Percentiles rank a stretch among this genome's conserved stretches.
These are phyloP conservation scores for Euphorbia schlechtendalii DNA, from an alignment of 441 rosid species.

Conservation along the genomic window DNA sequence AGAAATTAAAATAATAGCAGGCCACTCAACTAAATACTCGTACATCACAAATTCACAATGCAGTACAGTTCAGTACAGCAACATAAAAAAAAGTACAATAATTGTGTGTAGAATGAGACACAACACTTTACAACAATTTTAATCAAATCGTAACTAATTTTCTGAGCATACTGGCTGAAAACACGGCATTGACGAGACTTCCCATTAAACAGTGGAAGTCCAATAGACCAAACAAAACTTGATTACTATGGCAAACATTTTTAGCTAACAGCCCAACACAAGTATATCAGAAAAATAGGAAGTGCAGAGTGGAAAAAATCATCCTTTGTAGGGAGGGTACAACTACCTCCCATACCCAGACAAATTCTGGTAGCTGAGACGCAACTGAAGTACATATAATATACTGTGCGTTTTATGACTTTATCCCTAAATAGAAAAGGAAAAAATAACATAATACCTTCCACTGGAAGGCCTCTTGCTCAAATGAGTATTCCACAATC, in stretches of 20 bases:
- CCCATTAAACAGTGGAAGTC: background rate
- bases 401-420: background rate
- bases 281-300: background rate
- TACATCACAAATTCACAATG: no score
- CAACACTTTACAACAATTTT: background rate
- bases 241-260: background rate
- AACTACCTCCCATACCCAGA: constrained; percentile 25
- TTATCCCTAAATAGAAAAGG: background rate
- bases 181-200: background rate
- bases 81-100: constrained; percentile 15
- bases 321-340: constrained; percentile 18
- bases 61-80: constrained; percentile 21
- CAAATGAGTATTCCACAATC: constrained; percentile 50
- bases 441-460: constrained; percentile 11
- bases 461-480: constrained; percentile 44
- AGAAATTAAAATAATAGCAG: background rate
- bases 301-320: background rate
- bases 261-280: constrained; percentile 27
- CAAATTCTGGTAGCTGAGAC: constrained; percentile 19
- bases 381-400: constrained; percentile 14
- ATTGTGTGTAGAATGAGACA: background rate
- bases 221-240: background rate
- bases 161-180: background rate
- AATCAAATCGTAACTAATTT: constrained; percentile 9
- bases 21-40: constrained; percentile 10